These are phyloP conservation scores for Aspergillus sparsus DNA, from an alignment of 495 filamentous ascomycete genomes.

Conservation along the genomic window DNA sequence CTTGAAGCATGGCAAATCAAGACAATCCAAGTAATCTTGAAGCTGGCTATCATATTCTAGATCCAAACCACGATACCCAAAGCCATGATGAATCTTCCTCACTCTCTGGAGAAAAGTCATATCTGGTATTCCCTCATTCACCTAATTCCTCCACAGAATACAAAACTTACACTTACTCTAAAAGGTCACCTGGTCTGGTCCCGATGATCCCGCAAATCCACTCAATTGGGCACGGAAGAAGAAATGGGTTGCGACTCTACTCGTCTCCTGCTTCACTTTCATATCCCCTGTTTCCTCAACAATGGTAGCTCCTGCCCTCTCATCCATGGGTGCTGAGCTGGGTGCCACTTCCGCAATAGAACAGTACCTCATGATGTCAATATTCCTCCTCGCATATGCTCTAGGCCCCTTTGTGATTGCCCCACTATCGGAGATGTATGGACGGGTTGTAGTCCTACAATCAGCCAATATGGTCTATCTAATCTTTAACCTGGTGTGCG, in stretches of 20 bases:
- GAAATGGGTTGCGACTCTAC: slow-evolving; percentile 13
- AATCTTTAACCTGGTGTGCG: slow-evolving; percentile 58
- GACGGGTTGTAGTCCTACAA: slow-evolving; percentile 11
- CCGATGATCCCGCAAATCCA: slow-evolving; percentile 16
- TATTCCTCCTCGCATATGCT: slow-evolving; percentile 20
- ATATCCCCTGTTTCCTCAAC: slow-evolving; percentile 18
- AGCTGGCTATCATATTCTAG: too few species aligned
- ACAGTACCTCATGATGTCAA: slow-evolving; percentile 14
- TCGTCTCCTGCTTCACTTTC: slow-evolving; percentile 17
- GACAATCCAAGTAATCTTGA: too few species aligned
- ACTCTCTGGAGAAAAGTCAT: neutral
- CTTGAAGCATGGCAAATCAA: too few species aligned
- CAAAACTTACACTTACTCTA: neutral
- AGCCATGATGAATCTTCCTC: too few species aligned
- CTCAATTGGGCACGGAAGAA: slow-evolving; percentile 11
- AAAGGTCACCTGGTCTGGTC: slow-evolving; percentile 14
- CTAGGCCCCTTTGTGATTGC: slow-evolving; percentile 17
- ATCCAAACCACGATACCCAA: too few species aligned
- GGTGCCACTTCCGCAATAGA: slow-evolving; percentile 2
- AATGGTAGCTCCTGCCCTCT: slow-evolving; percentile 15
- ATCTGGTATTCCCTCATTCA: slow-evolving; percentile 3
- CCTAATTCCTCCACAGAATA: neutral
- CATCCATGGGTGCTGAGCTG: slow-evolving; percentile 6
- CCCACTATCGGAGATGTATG: slow-evolving; percentile 21
- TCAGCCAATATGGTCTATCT: slow-evolving; percentile 29